Base-by-base conservation (phyloP, 495 filamentous ascomycete genomes). In the Podospora pseudocomata region DNA sequence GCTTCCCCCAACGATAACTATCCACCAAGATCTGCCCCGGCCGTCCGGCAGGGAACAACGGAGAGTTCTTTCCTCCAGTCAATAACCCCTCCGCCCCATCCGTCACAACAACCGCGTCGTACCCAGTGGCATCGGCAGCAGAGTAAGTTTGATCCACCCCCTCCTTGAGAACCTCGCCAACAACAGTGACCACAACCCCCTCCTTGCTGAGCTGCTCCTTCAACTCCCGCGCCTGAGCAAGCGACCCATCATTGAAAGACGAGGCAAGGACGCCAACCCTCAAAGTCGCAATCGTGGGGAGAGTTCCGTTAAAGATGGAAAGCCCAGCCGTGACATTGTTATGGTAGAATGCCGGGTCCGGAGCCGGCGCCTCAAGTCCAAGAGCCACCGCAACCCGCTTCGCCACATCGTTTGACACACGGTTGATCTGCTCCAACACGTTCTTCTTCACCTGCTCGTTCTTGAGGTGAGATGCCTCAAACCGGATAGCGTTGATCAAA, bases 401-500 rank as follows among this genome's bases (percentile, higher is more conserved):
- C 5, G 91, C 90, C 0, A 94, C 74, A 61, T 91, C 88, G 71
- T 94, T 85, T 76, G 83, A 85, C 63, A 93, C 83, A 19, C 81
- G 82, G 81, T 93, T 94, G 16, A 94, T 83, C 68, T 93, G 91
- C 23, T 82, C 78, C 26, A 92, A 81, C 2, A 90, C 86, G 68
- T 91, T 91, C 64, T 80, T 70, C 77, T 83, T 85, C 18, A 93
- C 89, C 27, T 80, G 70, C 1, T 71, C 59, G 61, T 85, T 89
- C 65, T 82, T 76, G 56, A 92, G 68, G 54, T 90, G 85, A 7
- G 86, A 83, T 6, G 83, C 79, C 76, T 94, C 91, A 77, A 93
- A 94, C 30, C 91, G 89, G 67, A 92, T 87, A 1, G 89, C 91
- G 78, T 94, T 90, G 77, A 94, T 83, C 66, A 92, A 74, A 76